These are phyloP conservation scores for Mentha longifolia DNA, from an alignment of 257 asterid genomes.

Conservation along the genomic window DNA sequence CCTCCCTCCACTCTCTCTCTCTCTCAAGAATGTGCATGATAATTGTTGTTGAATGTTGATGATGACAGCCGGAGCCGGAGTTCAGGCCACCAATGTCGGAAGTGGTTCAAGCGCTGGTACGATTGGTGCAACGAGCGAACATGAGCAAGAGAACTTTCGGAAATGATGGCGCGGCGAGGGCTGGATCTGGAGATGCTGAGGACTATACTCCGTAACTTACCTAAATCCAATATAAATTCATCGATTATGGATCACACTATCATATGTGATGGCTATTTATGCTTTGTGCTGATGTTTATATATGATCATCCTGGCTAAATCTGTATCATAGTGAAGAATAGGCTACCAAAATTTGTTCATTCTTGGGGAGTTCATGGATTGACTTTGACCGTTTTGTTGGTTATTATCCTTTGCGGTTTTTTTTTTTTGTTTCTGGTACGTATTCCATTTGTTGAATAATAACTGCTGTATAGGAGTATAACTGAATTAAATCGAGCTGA, in stretches of 20 bases:
- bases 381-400: background rate
- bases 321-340: conserved; percentile 46
- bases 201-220: conserved; percentile 48
- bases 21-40: background rate
- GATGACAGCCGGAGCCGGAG: conserved; percentile 91
- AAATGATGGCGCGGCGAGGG: conserved; percentile 57
- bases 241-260: conserved; percentile 2
- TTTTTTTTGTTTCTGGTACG: background rate
- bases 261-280: conserved; percentile 14
- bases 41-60: conserved; percentile 15
- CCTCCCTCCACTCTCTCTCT: background rate
- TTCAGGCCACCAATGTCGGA: conserved; percentile 98
- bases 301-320: conserved; percentile 8
- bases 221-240: background rate
- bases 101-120: conserved; percentile 92
- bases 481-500: no score
- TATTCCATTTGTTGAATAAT: background rate
- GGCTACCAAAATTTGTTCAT: conserved; percentile 38
- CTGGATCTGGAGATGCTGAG: conserved; percentile 53
- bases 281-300: conserved; percentile 22
- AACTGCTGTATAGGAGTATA: background rate
- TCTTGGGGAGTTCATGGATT: conserved; percentile 29
- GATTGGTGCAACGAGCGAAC: conserved; percentile 92
- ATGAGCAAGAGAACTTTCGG: conserved; percentile 97
- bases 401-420: background rate